A percentile compares a stretch with the other conserved stretches of the same genome.
Conservation (phyloP, 2,329 filamentous ascomycete species). For the Alternaria viburni region DNA sequence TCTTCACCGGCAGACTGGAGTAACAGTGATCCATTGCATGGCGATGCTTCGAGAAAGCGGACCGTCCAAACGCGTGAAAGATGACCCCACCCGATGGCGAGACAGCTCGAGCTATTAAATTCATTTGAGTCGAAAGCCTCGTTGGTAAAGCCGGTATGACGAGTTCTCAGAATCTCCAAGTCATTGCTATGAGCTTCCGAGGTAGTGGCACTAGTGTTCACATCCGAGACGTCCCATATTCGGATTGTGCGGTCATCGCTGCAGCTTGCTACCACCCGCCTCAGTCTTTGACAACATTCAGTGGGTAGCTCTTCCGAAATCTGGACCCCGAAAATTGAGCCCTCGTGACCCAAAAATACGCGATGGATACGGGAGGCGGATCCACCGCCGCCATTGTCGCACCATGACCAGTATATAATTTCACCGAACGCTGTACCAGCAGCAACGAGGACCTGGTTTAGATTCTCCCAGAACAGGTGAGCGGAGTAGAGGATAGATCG, state of each 20-base stretch:
- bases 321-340: constrained; percentile 88
- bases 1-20: constrained; percentile 87
- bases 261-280: constrained; percentile 82
- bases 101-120: constrained; percentile 40
- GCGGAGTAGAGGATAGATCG: constrained; percentile 89
- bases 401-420: constrained; percentile 85
- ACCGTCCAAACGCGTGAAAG: constrained; percentile 89
- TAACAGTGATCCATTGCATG: constrained; percentile 46
- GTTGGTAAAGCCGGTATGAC: constrained; percentile 55
- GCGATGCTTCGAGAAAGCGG: constrained; percentile 61
- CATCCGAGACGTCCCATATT: constrained; percentile 80
- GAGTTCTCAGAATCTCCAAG: constrained; percentile 29
- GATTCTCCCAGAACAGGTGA: constrained; percentile 68
- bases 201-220: constrained; percentile 8
- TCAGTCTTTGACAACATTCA: constrained; percentile 45
- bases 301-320: constrained; percentile 62
- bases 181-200: constrained; percentile 31
- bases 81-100: constrained; percentile 85
- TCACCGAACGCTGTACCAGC: constrained; percentile 95
- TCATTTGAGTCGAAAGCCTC: constrained; percentile 30
- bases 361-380: constrained; percentile 55
- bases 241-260: constrained; percentile 92
- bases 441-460: constrained; percentile 72
- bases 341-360: constrained; percentile 76
- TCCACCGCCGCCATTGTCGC: constrained; percentile 35